Percentiles rank a stretch among this genome's conserved stretches.
Evolutionary conservation across 1,284 basidiomycete genomes (phyloP).

Genomic region (Exobasidium cylindrosporum): DNA sequence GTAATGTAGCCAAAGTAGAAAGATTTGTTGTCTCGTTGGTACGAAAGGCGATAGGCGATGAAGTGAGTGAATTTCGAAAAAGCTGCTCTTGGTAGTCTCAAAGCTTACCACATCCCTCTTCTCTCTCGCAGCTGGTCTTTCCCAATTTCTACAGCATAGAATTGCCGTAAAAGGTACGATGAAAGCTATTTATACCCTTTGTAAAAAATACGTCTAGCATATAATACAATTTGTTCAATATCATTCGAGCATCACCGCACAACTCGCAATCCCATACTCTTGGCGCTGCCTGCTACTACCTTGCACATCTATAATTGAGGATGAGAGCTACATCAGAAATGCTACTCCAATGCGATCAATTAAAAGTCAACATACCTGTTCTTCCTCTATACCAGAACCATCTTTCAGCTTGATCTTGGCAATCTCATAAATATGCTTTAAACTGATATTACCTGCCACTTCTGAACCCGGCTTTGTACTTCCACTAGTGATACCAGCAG

Average conservation of each 20-base stretch:
- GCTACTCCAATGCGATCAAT: background rate
- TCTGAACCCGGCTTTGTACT: conserved; percentile 64
- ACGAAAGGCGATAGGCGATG: conserved; percentile 77
- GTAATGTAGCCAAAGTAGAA: conserved; percentile 95
- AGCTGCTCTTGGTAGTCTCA: background rate
- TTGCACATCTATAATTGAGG: conserved; percentile 37
- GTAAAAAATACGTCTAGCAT: background rate
- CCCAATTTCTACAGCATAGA: conserved; percentile 53
- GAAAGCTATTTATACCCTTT: background rate
- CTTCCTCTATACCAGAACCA: conserved; percentile 39
- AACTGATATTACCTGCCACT: conserved; percentile 72
- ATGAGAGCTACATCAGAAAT: background rate
- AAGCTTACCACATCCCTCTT: background rate
- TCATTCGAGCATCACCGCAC: conserved; percentile 18
- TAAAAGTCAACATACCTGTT: conserved; percentile 30
- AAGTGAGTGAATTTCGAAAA: conserved; percentile 19
- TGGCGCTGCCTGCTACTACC: conserved; percentile 36
- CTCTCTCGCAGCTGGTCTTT: conserved; percentile 36
- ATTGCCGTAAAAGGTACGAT: conserved; percentile 22
- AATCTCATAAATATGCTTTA: conserved; percentile 99
- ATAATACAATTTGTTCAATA: background rate
- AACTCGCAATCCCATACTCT: conserved; percentile 41
- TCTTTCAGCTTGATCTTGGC: conserved; percentile 94
- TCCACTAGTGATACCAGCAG: conserved; percentile 85
- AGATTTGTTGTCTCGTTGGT: conserved; percentile 92